These are phyloP conservation scores for Plasmodium gaboni DNA, from an alignment of 169 alveolate species.

Conservation along the genomic window DNA sequence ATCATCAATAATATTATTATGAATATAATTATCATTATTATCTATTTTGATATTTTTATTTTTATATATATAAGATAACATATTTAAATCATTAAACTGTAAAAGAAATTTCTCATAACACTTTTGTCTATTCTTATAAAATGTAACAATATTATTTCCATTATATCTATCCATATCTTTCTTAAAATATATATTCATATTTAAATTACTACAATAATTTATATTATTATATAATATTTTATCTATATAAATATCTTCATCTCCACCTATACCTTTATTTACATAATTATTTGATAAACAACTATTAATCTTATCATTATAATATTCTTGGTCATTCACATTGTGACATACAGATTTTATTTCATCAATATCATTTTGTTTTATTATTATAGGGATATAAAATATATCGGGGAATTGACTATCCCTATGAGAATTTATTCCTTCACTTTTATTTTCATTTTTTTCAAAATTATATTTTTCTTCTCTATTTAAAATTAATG, in stretches of 20 bases:
- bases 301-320: not conserved
- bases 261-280: not conserved
- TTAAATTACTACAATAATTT: not conserved
- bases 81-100: constrained; percentile 35
- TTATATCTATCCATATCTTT: not conserved
- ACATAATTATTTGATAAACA: not conserved
- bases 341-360: not conserved
- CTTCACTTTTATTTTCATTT: not conserved
- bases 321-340: not conserved
- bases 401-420: constrained; percentile 77
- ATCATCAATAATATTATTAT: not conserved
- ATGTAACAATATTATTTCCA: constrained; percentile 45
- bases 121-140: constrained; percentile 57
- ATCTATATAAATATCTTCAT: not conserved
- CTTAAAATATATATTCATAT: constrained; percentile 14
- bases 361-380: not conserved
- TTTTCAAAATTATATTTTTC: not conserved
- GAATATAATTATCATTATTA: not conserved
- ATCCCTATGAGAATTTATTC: constrained; percentile 61
- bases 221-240: not conserved
- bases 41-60: not conserved
- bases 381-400: constrained; percentile 70
- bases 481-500: no score
- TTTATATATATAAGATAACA: constrained; percentile 10
- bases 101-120: constrained; percentile 47